phyloP scores from a whole-genome alignment of 768 basidiomycete genomes.

The Tricholoma flavovirens region DNA sequence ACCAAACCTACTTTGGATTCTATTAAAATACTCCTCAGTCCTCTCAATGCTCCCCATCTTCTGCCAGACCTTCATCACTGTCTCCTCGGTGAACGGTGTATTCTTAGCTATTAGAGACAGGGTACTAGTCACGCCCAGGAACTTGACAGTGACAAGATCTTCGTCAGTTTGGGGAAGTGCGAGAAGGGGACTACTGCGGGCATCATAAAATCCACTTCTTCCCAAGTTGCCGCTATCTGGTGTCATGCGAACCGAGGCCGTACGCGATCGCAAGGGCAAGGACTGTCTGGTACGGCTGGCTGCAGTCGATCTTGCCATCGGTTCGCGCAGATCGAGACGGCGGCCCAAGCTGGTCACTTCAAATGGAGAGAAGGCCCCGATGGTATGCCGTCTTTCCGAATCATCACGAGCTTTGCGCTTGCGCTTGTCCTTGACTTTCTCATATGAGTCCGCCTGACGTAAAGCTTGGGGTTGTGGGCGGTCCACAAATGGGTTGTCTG shows the following conservation, averaged over 20 bases:
- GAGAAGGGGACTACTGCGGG: conserved; percentile 4
- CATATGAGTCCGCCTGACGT: background rate
- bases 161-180: conserved; percentile 13
- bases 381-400: conserved; percentile 7
- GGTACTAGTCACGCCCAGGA: conserved; percentile 19
- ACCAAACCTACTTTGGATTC: conserved; percentile 22
- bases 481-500: conserved; percentile 5
- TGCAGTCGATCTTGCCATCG: conserved; percentile 4
- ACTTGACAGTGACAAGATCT: conserved; percentile 15
- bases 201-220: background rate
- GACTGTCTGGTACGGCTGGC: conserved; percentile 1
- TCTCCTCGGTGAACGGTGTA: conserved; percentile 36
- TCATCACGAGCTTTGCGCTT: background rate
- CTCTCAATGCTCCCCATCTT: conserved; percentile 27
- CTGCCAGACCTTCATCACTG: conserved; percentile 35
- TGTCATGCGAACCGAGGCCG: background rate
- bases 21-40: conserved; percentile 31
- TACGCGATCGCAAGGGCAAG: conserved; percentile 1
- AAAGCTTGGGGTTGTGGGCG: background rate
- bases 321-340: conserved; percentile 14
- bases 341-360: background rate
- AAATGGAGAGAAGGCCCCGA: background rate
- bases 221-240: background rate
- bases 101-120: conserved; percentile 38
- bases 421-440: background rate